A percentile compares a stretch with the other conserved stretches of the same genome.
These are phyloP conservation scores for Eucalyptus dawsonii DNA, from an alignment of 345 rosid genomes.

Conservation along the genomic window DNA sequence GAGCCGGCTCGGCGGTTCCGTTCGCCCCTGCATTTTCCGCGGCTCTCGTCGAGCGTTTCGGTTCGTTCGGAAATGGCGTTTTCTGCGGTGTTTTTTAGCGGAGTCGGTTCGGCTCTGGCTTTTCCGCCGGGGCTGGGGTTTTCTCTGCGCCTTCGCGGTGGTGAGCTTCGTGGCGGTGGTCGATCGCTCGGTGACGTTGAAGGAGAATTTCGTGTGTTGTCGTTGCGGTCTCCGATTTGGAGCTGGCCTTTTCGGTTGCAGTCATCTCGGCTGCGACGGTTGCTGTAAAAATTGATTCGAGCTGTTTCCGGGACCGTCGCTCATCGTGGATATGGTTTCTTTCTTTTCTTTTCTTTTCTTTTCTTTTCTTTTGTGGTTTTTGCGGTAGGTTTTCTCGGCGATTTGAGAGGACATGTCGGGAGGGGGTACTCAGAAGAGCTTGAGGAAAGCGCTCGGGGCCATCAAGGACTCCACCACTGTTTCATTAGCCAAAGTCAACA, in stretches of 20 bases:
- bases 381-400: constrained; percentile 5
- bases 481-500: constrained; percentile 95
- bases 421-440: constrained; percentile 76
- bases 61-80: neutral
- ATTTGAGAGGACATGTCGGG: constrained; percentile 57
- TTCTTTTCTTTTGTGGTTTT: neutral
- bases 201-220: neutral
- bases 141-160: neutral
- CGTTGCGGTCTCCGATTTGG: neutral
- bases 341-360: neutral
- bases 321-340: neutral
- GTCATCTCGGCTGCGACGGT: neutral
- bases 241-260: neutral
- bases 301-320: neutral
- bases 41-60: neutral
- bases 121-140: neutral
- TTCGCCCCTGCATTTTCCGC: neutral
- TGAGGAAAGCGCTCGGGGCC: constrained; percentile 93
- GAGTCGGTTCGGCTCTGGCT: neutral
- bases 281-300: neutral
- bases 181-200: neutral
- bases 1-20: neutral
- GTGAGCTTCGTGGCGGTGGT: neutral
- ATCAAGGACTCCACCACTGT: constrained; percentile 94
- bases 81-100: neutral